Evolutionary conservation across 2,329 filamentous ascomycete genomes (phyloP).

Genomic region (Chrysosporium keratinophilum): DNA sequence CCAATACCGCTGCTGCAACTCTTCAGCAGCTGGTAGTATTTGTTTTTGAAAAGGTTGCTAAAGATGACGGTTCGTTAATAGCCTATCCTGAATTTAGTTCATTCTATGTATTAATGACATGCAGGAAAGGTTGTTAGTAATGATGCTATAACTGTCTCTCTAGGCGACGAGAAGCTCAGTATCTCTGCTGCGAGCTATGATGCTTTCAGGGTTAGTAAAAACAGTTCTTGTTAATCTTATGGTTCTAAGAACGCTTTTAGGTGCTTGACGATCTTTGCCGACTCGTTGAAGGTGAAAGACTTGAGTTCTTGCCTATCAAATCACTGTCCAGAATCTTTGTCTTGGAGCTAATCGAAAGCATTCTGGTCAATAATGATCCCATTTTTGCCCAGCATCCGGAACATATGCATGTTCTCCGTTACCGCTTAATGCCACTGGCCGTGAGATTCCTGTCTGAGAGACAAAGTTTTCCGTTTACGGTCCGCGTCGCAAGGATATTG

Average conservation of each 20-base stretch:
- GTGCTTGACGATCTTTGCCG: slow-evolving; percentile 86
- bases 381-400: slow-evolving; percentile 71
- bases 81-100: neutral
- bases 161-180: slow-evolving; percentile 53
- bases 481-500: slow-evolving; percentile 71
- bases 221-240: neutral
- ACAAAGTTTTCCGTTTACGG: slow-evolving; percentile 67
- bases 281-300: slow-evolving; percentile 70
- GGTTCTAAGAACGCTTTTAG: slow-evolving; percentile 30
- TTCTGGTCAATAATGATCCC: slow-evolving; percentile 72
- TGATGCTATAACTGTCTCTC: slow-evolving; percentile 37
- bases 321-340: slow-evolving; percentile 72
- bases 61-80: slow-evolving; percentile 59
- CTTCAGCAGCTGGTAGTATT: slow-evolving; percentile 86
- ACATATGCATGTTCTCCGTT: slow-evolving; percentile 66
- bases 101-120: neutral
- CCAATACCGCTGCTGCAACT: slow-evolving; percentile 92
- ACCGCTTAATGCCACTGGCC: slow-evolving; percentile 71
- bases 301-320: slow-evolving; percentile 71
- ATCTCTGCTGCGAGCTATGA: slow-evolving; percentile 71
- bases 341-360: slow-evolving; percentile 82
- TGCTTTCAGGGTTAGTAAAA: slow-evolving; percentile 56
- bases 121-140: neutral
- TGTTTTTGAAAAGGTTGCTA: slow-evolving; percentile 81
- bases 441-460: slow-evolving; percentile 67